phyloP scores from a whole-genome alignment of 768 basidiomycete genomes.

The Cystobasidium ongulense region DNA sequence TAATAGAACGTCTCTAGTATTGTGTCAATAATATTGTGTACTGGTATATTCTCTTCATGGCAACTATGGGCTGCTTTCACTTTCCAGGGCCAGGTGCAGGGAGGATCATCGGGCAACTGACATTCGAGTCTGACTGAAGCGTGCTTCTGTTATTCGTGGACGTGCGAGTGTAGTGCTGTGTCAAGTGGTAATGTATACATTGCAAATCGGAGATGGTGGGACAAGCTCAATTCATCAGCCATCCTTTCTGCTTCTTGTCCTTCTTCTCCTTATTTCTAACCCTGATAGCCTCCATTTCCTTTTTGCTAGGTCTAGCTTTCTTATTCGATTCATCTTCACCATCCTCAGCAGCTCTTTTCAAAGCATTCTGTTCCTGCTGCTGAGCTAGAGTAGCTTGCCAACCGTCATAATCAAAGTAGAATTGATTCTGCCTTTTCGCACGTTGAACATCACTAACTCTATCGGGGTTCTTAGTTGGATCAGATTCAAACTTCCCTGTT shows the following conservation, averaged over 20 bases:
- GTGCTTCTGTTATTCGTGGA: no score
- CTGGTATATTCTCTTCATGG: no score
- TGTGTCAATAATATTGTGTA: no score
- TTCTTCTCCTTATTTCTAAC: constrained; percentile 28
- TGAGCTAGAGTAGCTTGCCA: constrained; percentile 27
- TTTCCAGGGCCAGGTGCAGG: no score
- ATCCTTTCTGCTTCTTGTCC: constrained; percentile 28
- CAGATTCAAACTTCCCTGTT: constrained; percentile 31
- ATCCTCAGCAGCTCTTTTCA: constrained; percentile 16
- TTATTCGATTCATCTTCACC: neutral
- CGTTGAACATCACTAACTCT: constrained; percentile 29
- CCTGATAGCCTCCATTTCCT: constrained; percentile 25
- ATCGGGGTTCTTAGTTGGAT: constrained; percentile 28
- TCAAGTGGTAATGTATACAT: no score
- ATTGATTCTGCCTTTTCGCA: constrained; percentile 29
- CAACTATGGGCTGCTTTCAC: no score
- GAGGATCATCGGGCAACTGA: no score
- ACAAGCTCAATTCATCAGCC: neutral
- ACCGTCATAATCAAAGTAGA: constrained; percentile 27
- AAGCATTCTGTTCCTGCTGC: constrained; percentile 5
- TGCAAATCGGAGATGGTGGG: no score
- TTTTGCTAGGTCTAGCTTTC: constrained; percentile 3
- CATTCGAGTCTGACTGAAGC: no score
- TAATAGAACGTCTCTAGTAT: no score
- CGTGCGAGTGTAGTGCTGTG: no score